Evolutionary conservation across 192 early-diverging fungal genomes (phyloP).

Genomic region (Lobosporangium transversale): DNA sequence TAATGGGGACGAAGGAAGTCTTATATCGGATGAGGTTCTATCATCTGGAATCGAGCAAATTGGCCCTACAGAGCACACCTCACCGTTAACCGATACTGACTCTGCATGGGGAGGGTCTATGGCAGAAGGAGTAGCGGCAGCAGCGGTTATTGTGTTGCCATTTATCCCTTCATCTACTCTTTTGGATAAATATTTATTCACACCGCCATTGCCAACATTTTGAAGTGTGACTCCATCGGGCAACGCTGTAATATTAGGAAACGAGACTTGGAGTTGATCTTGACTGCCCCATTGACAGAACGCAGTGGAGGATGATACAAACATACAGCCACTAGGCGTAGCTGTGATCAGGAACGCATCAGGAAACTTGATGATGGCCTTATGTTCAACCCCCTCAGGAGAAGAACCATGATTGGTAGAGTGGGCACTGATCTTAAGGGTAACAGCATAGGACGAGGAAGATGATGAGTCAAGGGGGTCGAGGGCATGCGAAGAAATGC

Average conservation of each 20-base stretch:
- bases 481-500: not conserved
- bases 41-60: not conserved
- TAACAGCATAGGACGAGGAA: too few species aligned
- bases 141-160: not conserved
- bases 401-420: too few species aligned
- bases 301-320: not conserved
- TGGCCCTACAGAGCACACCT: not conserved
- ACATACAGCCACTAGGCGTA: not conserved
- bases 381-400: not conserved
- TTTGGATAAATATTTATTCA: not conserved
- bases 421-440: too few species aligned
- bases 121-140: too few species aligned
- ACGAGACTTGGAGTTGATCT: not conserved
- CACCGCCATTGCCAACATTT: not conserved
- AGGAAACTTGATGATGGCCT: not conserved
- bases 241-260: conserved; percentile 7
- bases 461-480: not conserved
- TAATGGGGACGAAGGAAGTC: not conserved
- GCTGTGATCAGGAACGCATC: not conserved
- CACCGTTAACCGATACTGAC: conserved; percentile 3
- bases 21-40: not conserved
- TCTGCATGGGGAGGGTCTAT: conserved; percentile 5
- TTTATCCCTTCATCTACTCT: not conserved
- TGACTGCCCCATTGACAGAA: not conserved
- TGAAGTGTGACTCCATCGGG: not conserved